phyloP scores from a whole-genome alignment of 345 rosid species.

The Nephelium lappaceum region DNA sequence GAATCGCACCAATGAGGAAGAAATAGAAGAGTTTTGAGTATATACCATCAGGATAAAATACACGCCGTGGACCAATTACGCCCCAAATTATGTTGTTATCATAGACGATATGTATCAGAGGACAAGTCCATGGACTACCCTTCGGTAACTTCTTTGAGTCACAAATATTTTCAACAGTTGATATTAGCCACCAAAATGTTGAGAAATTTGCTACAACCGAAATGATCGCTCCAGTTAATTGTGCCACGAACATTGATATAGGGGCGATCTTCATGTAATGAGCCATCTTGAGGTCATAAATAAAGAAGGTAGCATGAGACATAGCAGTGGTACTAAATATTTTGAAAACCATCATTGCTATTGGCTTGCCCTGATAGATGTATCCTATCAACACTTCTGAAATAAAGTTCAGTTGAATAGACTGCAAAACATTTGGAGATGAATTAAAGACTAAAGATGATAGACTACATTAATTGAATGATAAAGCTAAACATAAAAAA shows the following conservation, averaged over 20 bases:
- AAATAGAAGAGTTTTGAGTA: not conserved
- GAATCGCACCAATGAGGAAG: not conserved
- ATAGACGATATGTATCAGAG: not conserved
- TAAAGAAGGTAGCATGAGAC: not conserved
- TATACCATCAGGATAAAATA: not conserved
- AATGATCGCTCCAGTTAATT: not conserved
- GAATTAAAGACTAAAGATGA: not conserved
- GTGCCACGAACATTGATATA: not conserved
- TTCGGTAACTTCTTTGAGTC: conserved; percentile 1
- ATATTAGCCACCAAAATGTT: conserved; percentile 12
- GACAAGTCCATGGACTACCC: conserved; percentile 18
- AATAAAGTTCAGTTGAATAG: not conserved
- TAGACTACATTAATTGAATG: no score
- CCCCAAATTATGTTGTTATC: conserved; percentile 12
- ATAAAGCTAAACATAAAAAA: conserved; percentile 11
- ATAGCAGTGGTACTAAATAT: not conserved
- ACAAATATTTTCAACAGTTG: conserved; percentile 11
- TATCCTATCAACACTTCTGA: conserved; percentile 7
- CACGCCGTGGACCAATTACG: conserved; percentile 11
- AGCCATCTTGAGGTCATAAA: not conserved
- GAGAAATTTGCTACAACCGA: not conserved
- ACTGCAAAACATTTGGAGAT: not conserved
- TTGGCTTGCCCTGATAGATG: conserved; percentile 11
- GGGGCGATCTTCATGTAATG: conserved; percentile 8
- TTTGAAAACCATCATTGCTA: conserved; percentile 4